A percentile compares a stretch with the other conserved stretches of the same genome.
phyloP scores from a whole-genome alignment of 2,329 filamentous ascomycete genomes.

The Botryotinia convoluta region DNA sequence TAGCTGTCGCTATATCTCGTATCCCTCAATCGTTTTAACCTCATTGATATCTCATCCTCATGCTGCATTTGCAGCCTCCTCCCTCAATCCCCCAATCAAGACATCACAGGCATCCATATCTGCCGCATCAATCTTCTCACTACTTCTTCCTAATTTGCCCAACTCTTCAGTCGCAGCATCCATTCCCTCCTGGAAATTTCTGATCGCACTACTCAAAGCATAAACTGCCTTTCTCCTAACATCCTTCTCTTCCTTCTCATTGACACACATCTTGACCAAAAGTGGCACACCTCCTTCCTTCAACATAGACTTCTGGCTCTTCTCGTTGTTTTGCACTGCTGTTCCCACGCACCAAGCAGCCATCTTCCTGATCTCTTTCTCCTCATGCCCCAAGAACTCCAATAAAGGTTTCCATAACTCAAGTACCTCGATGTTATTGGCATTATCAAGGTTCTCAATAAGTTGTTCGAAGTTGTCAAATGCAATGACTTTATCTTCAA shows the following conservation, averaged over 20 bases:
- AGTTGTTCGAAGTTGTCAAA: slow-evolving; percentile 96
- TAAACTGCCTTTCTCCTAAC: slow-evolving; percentile 86
- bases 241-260: slow-evolving; percentile 56
- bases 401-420: slow-evolving; percentile 81
- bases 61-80: slow-evolving; percentile 41
- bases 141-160: slow-evolving; percentile 49
- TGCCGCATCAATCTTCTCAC: slow-evolving; percentile 66
- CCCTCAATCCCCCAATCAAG: slow-evolving; percentile 66
- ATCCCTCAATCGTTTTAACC: neutral
- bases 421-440: slow-evolving; percentile 83
- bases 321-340: slow-evolving; percentile 92
- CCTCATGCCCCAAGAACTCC: slow-evolving; percentile 62
- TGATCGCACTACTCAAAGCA: slow-evolving; percentile 78
- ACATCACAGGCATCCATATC: slow-evolving; percentile 86
- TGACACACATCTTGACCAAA: slow-evolving; percentile 64
- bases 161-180: slow-evolving; percentile 64
- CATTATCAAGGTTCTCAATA: slow-evolving; percentile 91
- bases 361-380: slow-evolving; percentile 73
- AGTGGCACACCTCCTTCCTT: slow-evolving; percentile 65
- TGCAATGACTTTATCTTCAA: slow-evolving; percentile 76
- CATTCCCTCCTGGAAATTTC: slow-evolving; percentile 87
- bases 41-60: neutral
- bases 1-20: neutral
- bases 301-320: slow-evolving; percentile 70
- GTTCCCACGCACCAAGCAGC: slow-evolving; percentile 95